These are phyloP conservation scores for Sphaerobolus stellatus DNA, from an alignment of 1,284 basidiomycete species.

Conservation along the genomic window DNA sequence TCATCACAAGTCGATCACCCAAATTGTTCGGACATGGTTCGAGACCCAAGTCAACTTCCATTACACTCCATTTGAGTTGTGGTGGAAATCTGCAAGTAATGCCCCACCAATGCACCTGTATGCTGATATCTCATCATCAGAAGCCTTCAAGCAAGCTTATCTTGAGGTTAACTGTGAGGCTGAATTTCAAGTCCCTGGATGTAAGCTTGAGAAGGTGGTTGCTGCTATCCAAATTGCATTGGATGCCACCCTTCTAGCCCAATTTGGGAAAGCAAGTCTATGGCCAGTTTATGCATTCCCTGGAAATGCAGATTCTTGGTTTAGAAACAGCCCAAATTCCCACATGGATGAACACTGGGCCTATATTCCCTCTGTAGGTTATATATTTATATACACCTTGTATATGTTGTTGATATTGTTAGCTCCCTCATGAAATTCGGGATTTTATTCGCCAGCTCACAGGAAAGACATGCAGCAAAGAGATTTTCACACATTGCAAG, in stretches of 20 bases:
- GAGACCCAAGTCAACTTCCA: neutral
- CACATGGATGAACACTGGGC: constrained; percentile 16
- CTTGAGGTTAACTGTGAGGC: constrained; percentile 21
- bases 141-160: constrained; percentile 26
- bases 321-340: constrained; percentile 15
- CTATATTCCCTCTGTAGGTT: constrained; percentile 20
- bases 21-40: neutral
- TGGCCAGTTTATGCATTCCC: constrained; percentile 21
- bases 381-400: neutral
- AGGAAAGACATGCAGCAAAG: neutral
- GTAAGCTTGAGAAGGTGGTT: constrained; percentile 2
- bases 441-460: constrained; percentile 2
- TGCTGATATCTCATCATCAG: constrained; percentile 13
- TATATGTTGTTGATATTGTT: constrained; percentile 11
- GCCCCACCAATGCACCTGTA: neutral
- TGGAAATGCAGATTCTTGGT: constrained; percentile 21
- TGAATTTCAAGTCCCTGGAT: no score
- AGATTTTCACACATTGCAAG: constrained; percentile 20
- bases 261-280: constrained; percentile 16
- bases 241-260: constrained; percentile 13
- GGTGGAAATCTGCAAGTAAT: neutral
- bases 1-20: neutral
- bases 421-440: constrained; percentile 17
- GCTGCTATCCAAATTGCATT: constrained; percentile 12
- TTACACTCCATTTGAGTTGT: constrained; percentile 2